Evolutionary conservation across 352 stramenopile species (phyloP), one percentile per base, ranked within the genome.

Genomic region (Phytophthora cryptogea): DNA sequence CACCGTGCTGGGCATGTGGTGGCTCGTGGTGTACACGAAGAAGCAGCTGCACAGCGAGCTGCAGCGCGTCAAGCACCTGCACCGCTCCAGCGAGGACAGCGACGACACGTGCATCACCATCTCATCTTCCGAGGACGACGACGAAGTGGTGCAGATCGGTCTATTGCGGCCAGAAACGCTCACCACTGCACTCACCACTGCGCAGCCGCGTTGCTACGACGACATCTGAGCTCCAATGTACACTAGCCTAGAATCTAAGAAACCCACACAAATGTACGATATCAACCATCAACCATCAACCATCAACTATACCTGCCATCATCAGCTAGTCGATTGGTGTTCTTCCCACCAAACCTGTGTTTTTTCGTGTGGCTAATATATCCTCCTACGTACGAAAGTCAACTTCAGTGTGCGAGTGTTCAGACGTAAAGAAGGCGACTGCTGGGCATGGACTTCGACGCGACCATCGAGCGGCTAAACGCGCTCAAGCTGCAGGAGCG

Each of bases 381-480:
- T 13, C n/a, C 37, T 5, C 23, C 6, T 51, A 68, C 23, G 46
- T 64, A 63, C 63, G 56, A 67, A 67, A 54, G 58, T 65, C 63
- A 57, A 68, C 63, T 55, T 35, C 27, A 47, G 55, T 67, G 20
- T 23, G 20, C 2, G 20, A 23, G 20, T 23, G 20, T 23, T 23
- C 20, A 23, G 20, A 23, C 20, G 20, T 23, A 23, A 23, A 57
- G 46, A 23, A 44, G 28, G 39, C 46, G 56, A 64, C 8, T 16
- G 17, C 41, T 63, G 49, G 48, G 48, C 30, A 75, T 87, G 67
- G 76, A 83, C 56, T 72, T 90, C 28, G 80, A 90, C 70, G 75
- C 73, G 17, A 78, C 81, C 16, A 90, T 92, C 66, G 78, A 89
- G 76, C 78, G 80, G 16, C 66, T 92, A 6, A 82, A 86, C 63